A percentile compares a stretch with the other conserved stretches of the same genome.
Evolutionary conservation across 2,329 filamentous ascomycete genomes (phyloP).

Genomic region (Colletotrichum sp.): DNA sequence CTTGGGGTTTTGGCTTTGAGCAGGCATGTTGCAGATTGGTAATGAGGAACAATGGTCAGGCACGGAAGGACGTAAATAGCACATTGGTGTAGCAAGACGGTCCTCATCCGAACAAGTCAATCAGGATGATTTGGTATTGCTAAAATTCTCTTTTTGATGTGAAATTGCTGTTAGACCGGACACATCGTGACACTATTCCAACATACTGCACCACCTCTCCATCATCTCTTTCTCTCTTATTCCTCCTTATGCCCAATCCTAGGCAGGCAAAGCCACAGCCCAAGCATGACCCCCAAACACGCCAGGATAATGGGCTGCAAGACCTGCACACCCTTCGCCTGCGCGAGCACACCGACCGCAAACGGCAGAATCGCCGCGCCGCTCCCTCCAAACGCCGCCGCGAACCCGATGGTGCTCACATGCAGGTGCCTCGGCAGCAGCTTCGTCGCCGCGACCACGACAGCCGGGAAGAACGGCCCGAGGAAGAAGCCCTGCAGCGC

Average conservation of each 20-base stretch:
- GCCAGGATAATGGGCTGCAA: conserved; percentile 63
- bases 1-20: neutral
- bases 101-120: neutral
- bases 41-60: neutral
- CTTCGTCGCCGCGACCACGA: conserved; percentile 73
- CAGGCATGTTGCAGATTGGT: neutral
- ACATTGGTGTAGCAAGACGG: neutral
- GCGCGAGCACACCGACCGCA: conserved; percentile 70
- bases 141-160: neutral
- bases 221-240: conserved; percentile 22
- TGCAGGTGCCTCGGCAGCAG: conserved; percentile 75
- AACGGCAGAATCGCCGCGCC: conserved; percentile 74
- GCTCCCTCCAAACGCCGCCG: conserved; percentile 75
- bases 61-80: neutral
- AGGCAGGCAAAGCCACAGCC: conserved; percentile 53
- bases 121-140: neutral
- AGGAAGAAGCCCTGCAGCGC: conserved; percentile 79
- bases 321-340: conserved; percentile 58
- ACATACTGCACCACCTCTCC: neutral
- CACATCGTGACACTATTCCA: neutral
- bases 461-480: conserved; percentile 78
- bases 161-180: neutral
- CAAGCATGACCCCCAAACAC: conserved; percentile 47
- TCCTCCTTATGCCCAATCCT: conserved; percentile 45
- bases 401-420: conserved; percentile 78